Evolutionary conservation across 768 basidiomycete genomes (phyloP), one percentile per base, ranked within the genome.

Genomic region (Dendrothele bispora): DNA sequence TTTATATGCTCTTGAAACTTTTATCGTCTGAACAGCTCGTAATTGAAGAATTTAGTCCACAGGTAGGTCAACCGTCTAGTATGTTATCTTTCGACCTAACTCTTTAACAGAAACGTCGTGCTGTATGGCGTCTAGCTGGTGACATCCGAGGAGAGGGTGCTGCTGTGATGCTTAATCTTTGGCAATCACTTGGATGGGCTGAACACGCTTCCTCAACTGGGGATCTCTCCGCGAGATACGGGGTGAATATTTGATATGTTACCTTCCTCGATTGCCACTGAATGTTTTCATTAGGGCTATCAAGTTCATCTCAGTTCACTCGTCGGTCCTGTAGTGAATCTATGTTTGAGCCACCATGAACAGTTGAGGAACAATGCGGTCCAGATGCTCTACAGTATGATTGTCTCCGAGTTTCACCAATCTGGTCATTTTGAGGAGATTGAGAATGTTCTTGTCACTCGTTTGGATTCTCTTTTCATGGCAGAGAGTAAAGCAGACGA

Each of bases 301-400:
- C 95, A 95, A 71, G 73, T 83, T 1, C 82, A 85, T 30, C 80
- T 95, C 35, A 87, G 84, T 57, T 73, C 88, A 15, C 79, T 97
- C 18, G 91, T 95, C 24, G 94, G 91, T 35, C 84, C 88, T 46
- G 87, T 97, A 41, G 86, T 98, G 46, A 88, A 91, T 55, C 73
- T 98, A 14, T 98, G 95, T 62, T 73, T 98, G 44, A 97, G 94
- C 52, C 91, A 95, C 57, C 95, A 98, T 61, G 95, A 98, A 60
- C 84, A 87, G 59, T 77, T 97, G 32, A 82, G 95, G 54, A 90
- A 80, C 60, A 89, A 88, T 54, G 95, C 93, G 0, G 92, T 95
- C 18, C 84, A 90, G 56, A 94, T 98, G 48, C 78, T 98, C 18
- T 95, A 88, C 67, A 90, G 87, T 58, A 97, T 98, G 93, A 93